Conservation (phyloP, 2,329 filamentous ascomycete species). For the Aspergillus sp. region DNA sequence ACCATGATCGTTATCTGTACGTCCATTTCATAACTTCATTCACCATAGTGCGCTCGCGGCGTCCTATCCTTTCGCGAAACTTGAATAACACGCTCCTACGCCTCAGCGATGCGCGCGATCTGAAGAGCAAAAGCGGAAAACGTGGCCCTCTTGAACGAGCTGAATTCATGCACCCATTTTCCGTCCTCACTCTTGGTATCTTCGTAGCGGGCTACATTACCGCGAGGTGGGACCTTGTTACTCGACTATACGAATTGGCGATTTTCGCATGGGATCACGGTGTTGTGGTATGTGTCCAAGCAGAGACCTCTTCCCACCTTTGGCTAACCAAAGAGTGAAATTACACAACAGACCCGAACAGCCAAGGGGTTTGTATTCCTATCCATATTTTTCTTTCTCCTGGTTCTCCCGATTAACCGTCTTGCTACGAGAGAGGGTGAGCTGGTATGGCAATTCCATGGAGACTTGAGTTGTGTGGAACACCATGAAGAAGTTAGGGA, state of each 20-base stretch:
- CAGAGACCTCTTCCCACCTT: neutral
- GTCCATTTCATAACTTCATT: neutral
- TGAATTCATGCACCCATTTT: constrained; percentile 88
- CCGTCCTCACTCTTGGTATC: constrained; percentile 87
- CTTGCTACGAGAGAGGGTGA: constrained; percentile 72
- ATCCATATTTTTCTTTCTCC: constrained; percentile 72
- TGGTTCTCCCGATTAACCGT: constrained; percentile 76
- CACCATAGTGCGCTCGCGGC: too few species aligned
- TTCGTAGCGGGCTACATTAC: constrained; percentile 99
- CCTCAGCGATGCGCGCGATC: constrained; percentile 25
- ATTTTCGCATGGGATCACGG: constrained; percentile 98
- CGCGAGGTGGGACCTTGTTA: constrained; percentile 97
- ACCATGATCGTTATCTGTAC: neutral
- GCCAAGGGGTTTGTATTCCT: constrained; percentile 77
- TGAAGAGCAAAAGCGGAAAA: constrained; percentile 9
- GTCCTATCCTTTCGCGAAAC: too few species aligned
- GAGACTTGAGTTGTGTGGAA: neutral
- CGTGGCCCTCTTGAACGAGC: constrained; percentile 15
- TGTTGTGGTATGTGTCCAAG: constrained; percentile 63
- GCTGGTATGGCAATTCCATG: constrained; percentile 52
- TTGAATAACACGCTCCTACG: neutral
- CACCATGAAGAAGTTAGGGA: neutral
- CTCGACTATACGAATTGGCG: constrained; percentile 89
- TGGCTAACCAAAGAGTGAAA: neutral
- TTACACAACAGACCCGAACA: constrained; percentile 58